These are phyloP conservation scores for Aristolochia contorta DNA, from an alignment of 164 flowering plant species.

Conservation along the genomic window DNA sequence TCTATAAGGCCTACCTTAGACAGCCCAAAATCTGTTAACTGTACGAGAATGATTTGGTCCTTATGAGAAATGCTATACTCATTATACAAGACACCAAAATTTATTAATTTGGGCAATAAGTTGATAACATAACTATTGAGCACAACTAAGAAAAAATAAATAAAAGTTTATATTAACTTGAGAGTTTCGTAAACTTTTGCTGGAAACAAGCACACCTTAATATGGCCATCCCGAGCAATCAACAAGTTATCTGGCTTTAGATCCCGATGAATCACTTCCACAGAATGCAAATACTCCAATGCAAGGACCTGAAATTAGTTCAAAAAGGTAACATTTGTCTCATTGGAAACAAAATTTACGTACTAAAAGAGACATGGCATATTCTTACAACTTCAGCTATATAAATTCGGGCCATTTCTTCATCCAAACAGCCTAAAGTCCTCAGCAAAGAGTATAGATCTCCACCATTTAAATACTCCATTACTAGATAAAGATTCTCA, in stretches of 20 bases:
- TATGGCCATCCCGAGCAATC: conserved; percentile 94
- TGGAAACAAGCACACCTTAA: conserved; percentile 60
- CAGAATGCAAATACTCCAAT: conserved; percentile 90
- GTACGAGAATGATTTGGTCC: conserved; percentile 43
- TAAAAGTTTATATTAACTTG: conserved; percentile 7
- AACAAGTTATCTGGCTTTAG: conserved; percentile 95
- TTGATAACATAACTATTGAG: neutral
- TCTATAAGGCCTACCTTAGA: conserved; percentile 95
- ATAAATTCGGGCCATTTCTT: conserved; percentile 88
- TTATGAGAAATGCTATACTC: conserved; percentile 19
- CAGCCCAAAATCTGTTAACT: conserved; percentile 99
- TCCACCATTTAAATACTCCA: conserved; percentile 98
- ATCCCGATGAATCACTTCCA: conserved; percentile 90
- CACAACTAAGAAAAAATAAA: neutral
- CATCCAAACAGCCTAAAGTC: conserved; percentile 91
- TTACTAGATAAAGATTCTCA: conserved; percentile 94
- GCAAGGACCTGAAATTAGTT: conserved; percentile 76
- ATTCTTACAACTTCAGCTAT: conserved; percentile 90
- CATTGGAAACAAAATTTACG: neutral
- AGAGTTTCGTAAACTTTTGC: no score
- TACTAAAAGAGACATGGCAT: neutral
- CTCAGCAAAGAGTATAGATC: conserved; percentile 85
- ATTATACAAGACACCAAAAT: neutral
- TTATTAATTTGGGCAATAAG: neutral
- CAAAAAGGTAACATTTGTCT: neutral